These are phyloP conservation scores for Hypoxylon lenormandii DNA, from an alignment of 495 filamentous ascomycete genomes.

Conservation along the genomic window DNA sequence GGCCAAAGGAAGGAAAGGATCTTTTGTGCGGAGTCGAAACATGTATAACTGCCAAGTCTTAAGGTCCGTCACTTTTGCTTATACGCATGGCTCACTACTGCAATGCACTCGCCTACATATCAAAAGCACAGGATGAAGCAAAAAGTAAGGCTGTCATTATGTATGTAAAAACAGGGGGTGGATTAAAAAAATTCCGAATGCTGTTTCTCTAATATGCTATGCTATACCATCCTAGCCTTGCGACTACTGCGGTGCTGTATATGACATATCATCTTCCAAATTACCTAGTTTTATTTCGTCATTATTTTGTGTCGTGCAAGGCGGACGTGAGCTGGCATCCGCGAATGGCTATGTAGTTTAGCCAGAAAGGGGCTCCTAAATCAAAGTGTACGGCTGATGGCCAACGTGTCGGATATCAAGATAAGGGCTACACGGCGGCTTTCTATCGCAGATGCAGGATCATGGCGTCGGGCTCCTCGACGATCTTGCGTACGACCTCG, in stretches of 20 bases:
- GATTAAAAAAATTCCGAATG: constrained; percentile 6
- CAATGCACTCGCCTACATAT: constrained; percentile 14
- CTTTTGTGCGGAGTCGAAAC: constrained; percentile 5
- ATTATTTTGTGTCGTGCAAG: constrained; percentile 2
- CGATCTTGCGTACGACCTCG: constrained; percentile 75
- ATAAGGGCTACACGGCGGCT: constrained; percentile 7
- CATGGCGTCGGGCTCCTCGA: constrained; percentile 89
- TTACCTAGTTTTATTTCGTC: constrained; percentile 24
- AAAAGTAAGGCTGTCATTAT: constrained; percentile 3
- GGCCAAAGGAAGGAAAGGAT: neutral
- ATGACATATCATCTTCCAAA: constrained; percentile 39
- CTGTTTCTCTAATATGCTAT: constrained; percentile 11
- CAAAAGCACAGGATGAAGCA: constrained; percentile 4
- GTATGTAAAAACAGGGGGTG: neutral
- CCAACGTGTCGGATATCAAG: constrained; percentile 23
- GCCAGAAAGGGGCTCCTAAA: neutral
- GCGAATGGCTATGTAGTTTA: constrained; percentile 10
- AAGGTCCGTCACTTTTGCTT: constrained; percentile 20
- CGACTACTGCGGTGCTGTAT: constrained; percentile 18
- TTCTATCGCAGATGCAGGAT: constrained; percentile 68
- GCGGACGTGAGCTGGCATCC: constrained; percentile 6
- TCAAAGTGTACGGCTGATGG: neutral
- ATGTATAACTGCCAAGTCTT: constrained; percentile 30
- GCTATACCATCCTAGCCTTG: constrained; percentile 15
- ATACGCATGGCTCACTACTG: constrained; percentile 26